phyloP scores from a whole-genome alignment of 2,329 filamentous ascomycete genomes.

The Nemania abortiva region DNA sequence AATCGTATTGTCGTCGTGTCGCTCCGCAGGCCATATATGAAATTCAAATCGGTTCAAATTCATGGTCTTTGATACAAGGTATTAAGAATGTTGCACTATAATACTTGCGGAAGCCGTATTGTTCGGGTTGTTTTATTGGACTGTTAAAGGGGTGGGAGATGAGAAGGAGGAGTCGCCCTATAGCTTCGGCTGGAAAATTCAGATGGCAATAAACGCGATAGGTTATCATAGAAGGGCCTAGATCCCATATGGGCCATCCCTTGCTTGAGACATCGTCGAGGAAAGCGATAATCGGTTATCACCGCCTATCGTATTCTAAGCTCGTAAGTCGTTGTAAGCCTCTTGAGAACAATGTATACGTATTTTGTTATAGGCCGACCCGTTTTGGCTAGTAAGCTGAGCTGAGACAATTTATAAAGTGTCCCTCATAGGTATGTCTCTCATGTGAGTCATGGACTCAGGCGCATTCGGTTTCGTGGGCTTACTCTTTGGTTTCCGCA shows the following conservation, averaged over 20 bases:
- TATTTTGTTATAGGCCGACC: background rate
- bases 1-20: constrained; percentile 73
- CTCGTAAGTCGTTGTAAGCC: background rate
- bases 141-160: background rate
- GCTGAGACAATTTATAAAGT: background rate
- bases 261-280: background rate
- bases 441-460: background rate
- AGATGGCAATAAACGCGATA: background rate
- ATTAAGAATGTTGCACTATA: background rate
- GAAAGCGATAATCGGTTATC: background rate
- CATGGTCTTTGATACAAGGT: background rate
- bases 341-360: background rate
- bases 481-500: background rate
- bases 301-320: background rate
- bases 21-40: constrained; percentile 73
- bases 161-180: background rate
- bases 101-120: background rate
- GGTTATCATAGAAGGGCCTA: too few relatives aligned
- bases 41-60: constrained; percentile 48
- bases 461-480: background rate
- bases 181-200: background rate
- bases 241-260: too few relatives aligned
- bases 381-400: background rate
- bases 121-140: background rate
- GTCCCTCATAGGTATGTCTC: background rate